Conservation (phyloP, 352 stramenopile species). For the Phytophthora quininea region DNA sequence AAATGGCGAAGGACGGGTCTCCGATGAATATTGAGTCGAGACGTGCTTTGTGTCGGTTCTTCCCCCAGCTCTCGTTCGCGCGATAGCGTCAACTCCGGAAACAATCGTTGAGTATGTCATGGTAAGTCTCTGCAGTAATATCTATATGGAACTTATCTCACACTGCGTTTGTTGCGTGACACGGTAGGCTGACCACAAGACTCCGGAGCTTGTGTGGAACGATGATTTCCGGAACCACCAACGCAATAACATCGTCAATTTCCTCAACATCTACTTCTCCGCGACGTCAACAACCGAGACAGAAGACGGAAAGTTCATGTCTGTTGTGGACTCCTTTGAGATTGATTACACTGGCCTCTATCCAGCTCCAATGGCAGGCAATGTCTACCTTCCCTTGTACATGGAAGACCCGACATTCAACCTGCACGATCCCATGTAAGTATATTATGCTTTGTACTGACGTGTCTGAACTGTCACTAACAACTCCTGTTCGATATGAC, state of each 20-base stretch:
- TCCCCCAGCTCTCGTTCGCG: constrained; percentile 67
- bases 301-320: constrained; percentile 41
- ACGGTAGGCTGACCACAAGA: constrained; percentile 90
- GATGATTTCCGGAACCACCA: constrained; percentile 85
- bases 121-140: constrained; percentile 30
- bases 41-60: constrained; percentile 67
- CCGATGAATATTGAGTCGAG: constrained; percentile 59
- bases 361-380: constrained; percentile 73
- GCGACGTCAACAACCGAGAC: constrained; percentile 52
- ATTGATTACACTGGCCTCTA: constrained; percentile 83
- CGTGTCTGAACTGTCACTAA: background rate
- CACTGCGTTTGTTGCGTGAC: constrained; percentile 22
- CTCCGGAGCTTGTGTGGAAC: constrained; percentile 95
- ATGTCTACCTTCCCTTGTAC: constrained; percentile 93
- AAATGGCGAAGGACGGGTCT: constrained; percentile 56
- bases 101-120: constrained; percentile 66
- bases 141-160: constrained; percentile 5
- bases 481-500: background rate
- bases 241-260: constrained; percentile 65
- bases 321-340: constrained; percentile 58
- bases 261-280: constrained; percentile 83
- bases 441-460: constrained; percentile 7
- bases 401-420: constrained; percentile 93
- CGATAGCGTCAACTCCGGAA: constrained; percentile 57
- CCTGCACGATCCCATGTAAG: constrained; percentile 90